Conservation (phyloP, 202 grass and related monocot species). For the Panicum virgatum region DNA sequence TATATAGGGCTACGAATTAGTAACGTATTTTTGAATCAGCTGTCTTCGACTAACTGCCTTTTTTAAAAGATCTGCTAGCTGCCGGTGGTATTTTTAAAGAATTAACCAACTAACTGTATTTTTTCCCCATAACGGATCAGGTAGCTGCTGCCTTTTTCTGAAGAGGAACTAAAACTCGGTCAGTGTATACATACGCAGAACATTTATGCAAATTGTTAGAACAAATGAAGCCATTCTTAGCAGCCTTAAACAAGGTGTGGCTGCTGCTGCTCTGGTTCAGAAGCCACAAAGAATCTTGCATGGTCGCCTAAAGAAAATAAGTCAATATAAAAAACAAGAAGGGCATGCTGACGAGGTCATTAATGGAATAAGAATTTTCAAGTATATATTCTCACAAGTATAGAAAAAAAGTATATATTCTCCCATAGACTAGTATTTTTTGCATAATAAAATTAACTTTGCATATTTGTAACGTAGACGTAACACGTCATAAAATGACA, state of each 20-base stretch:
- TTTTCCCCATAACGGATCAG: neutral
- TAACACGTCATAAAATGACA: neutral
- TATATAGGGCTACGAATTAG: neutral
- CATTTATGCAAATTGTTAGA: neutral
- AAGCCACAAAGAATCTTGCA: neutral
- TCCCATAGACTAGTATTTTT: neutral
- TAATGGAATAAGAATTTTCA: too few relatives aligned
- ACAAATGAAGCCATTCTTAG: neutral
- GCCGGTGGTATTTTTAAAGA: neutral
- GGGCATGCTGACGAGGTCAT: neutral
- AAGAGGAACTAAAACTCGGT: neutral
- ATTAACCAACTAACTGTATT: neutral
- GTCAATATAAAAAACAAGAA: neutral
- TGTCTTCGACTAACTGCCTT: neutral
- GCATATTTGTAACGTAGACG: neutral
- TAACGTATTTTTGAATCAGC: neutral
- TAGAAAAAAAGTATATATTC: too few relatives aligned
- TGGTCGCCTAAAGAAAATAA: neutral
- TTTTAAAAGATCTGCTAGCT: neutral
- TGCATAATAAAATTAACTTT: neutral
- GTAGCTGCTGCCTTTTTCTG: neutral
- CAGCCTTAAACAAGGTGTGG: constrained; percentile 20
- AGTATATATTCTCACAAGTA: neutral
- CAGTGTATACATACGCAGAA: neutral
- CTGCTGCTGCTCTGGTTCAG: neutral